Evolutionary conservation across 2,329 filamentous ascomycete species (phyloP).

Genomic region (Aspergillus ibericus): DNA sequence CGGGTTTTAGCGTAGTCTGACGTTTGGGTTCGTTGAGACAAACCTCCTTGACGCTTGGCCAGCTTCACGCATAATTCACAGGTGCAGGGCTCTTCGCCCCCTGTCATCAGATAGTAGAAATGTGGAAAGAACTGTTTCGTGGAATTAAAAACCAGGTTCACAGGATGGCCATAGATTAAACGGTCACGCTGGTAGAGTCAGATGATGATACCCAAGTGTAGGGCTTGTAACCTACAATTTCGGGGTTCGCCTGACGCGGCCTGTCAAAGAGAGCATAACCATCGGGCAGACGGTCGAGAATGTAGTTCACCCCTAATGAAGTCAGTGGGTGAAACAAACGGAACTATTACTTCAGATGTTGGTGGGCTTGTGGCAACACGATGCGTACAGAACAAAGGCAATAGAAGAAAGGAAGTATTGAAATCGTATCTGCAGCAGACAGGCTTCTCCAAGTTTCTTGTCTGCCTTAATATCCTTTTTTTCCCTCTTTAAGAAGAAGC

Average conservation of each 20-base stretch:
- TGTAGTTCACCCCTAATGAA: slow-evolving; percentile 47
- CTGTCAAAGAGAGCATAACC: slow-evolving; percentile 57
- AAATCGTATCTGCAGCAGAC: too few relatives aligned
- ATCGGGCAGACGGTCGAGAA: slow-evolving; percentile 53
- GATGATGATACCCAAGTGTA: not conserved
- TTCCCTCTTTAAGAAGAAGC: not conserved
- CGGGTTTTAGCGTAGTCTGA: not conserved
- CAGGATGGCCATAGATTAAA: slow-evolving; percentile 59
- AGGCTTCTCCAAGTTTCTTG: too few relatives aligned
- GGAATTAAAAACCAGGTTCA: slow-evolving; percentile 53
- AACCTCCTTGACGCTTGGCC: slow-evolving; percentile 17
- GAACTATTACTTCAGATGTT: not conserved
- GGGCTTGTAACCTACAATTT: slow-evolving; percentile 28
- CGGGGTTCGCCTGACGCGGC: slow-evolving; percentile 41
- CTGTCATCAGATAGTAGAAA: slow-evolving; percentile 57
- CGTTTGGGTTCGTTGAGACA: not conserved
- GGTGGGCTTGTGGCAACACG: not conserved
- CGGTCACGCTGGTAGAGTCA: slow-evolving; percentile 47
- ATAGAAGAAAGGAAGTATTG: too few relatives aligned
- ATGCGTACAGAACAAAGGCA: too few relatives aligned
- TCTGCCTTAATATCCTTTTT: not conserved
- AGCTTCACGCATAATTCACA: slow-evolving; percentile 51
- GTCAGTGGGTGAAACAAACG: not conserved
- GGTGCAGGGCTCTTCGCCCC: slow-evolving; percentile 45
- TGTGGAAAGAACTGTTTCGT: slow-evolving; percentile 57